A percentile compares a stretch with the other conserved stretches of the same genome.
phyloP scores from a whole-genome alignment of 306 rosid species.

The Malus domestica region ASM211411v1 NC_041804.1:26262001-26262500 shows the following conservation, averaged over 20 bases:
- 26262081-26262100: slow-evolving; percentile 82
- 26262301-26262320: neutral
- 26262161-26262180: slow-evolving; percentile 82
- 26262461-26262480: neutral
- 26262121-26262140: slow-evolving; percentile 60
- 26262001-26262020: neutral
- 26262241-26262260: slow-evolving; percentile 80
- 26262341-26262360: neutral
- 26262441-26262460: neutral
- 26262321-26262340: neutral
- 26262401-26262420: neutral
- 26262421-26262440: neutral
- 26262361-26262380: neutral
- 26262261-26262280: slow-evolving; percentile 73
- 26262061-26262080: slow-evolving; percentile 95
- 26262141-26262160: slow-evolving; percentile 79
- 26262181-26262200: slow-evolving; percentile 81
- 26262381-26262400: neutral
- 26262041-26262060: slow-evolving; percentile 83
- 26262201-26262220: slow-evolving; percentile 76
- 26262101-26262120: slow-evolving; percentile 68
- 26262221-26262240: slow-evolving; percentile 52
- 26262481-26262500: neutral
- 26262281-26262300: slow-evolving; percentile 50
- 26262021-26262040: slow-evolving; percentile 28